These are phyloP conservation scores for Trichosporon ovoides DNA, from an alignment of 1,284 basidiomycete species.

Conservation along the genomic window DNA sequence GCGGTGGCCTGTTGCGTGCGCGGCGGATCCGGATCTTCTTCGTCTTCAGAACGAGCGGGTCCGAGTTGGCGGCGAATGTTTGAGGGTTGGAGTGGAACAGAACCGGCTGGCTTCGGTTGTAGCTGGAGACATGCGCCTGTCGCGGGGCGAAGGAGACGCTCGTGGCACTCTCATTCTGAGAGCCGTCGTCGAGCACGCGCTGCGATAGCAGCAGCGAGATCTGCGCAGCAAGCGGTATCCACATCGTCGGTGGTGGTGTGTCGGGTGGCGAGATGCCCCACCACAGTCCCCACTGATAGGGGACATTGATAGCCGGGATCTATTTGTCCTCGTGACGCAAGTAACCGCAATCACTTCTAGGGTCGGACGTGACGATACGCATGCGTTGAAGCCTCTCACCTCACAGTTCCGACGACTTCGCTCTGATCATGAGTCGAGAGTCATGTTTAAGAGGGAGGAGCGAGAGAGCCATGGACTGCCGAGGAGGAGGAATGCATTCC, in stretches of 20 bases:
- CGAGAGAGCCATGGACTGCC: too few species aligned
- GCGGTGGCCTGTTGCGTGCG: conserved; percentile 31
- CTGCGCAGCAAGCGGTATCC: conserved; percentile 2
- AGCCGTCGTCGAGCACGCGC: background rate
- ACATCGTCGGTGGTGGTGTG: background rate
- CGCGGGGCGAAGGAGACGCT: conserved; percentile 9
- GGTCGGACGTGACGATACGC: background rate
- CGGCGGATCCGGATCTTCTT: conserved; percentile 32
- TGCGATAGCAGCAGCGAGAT: background rate
- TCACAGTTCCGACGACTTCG: too few species aligned
- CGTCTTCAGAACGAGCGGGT: conserved; percentile 27
- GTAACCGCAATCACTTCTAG: too few species aligned
- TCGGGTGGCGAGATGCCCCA: background rate
- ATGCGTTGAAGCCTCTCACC: too few species aligned
- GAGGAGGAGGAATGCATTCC: too few species aligned
- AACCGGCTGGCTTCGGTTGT: conserved; percentile 3
- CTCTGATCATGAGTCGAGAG: too few species aligned
- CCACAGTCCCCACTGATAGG: background rate
- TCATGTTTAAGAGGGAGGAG: too few species aligned
- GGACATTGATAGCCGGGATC: background rate
- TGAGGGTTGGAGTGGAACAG: conserved; percentile 2
- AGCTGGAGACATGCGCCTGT: conserved; percentile 3
- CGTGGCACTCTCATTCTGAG: background rate
- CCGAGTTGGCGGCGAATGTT: background rate
- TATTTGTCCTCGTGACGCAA: conserved; percentile 2